A percentile compares a stretch with the other conserved stretches of the same genome.
These are phyloP conservation scores for Cryphonectria carpinicola DNA, from an alignment of 2,329 filamentous ascomycete genomes.

Conservation along the genomic window DNA sequence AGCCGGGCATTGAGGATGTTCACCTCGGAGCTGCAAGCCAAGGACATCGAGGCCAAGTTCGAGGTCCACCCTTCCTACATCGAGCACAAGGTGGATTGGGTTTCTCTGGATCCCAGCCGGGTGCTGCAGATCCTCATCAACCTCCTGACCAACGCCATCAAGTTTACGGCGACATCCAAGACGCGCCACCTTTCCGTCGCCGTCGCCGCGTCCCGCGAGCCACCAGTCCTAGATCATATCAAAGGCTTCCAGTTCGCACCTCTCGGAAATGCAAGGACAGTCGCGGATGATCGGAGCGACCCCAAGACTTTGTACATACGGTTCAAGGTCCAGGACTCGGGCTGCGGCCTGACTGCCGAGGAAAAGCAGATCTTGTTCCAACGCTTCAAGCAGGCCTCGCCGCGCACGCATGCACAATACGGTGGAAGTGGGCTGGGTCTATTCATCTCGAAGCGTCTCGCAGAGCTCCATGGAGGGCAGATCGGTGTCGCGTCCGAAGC, in stretches of 20 bases:
- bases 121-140: conserved; percentile 65
- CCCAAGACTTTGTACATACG: conserved; percentile 42
- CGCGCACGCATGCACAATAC: conserved; percentile 58
- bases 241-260: conserved; percentile 40
- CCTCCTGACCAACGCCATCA: conserved; percentile 64
- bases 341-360: conserved; percentile 62
- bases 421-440: conserved; percentile 66
- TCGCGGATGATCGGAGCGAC: conserved; percentile 38
- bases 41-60: conserved; percentile 56
- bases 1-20: conserved; percentile 62
- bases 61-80: conserved; percentile 52
- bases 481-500: conserved; percentile 64
- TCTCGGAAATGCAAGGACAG: conserved; percentile 29
- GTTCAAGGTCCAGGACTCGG: conserved; percentile 67
- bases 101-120: conserved; percentile 59
- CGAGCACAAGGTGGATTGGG: conserved; percentile 56
- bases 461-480: conserved; percentile 67
- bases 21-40: conserved; percentile 59
- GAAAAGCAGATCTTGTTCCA: conserved; percentile 70
- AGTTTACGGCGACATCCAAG: conserved; percentile 51
- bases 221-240: conserved; percentile 36
- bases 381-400: conserved; percentile 66
- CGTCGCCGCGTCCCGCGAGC: conserved; percentile 50
- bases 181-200: conserved; percentile 51
- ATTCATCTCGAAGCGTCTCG: conserved; percentile 66